Base-by-base conservation (phyloP, 352 stramenopile species). In the Lagenidium sp. region DNA sequence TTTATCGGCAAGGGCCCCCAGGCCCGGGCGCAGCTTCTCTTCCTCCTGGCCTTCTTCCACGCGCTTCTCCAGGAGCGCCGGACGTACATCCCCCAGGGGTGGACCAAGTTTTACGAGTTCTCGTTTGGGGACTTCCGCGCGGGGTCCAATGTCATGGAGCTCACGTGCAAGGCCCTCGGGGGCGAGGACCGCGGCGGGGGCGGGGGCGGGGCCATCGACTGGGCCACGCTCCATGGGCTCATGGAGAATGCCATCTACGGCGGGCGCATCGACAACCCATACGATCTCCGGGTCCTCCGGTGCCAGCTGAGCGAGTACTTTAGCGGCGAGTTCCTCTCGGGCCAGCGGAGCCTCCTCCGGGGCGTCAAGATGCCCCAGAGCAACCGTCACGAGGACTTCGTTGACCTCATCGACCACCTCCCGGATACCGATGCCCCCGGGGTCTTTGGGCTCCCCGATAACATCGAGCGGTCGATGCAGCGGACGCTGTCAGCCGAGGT, bases 31-130 rank as follows among this genome's bases (percentile, higher is more conserved):
- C 81, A 94, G 30, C 36, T 94, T 15, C 63, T 94, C 10, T 97
- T 97, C 41, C 41, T 96, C 35, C 55, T 98, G 37, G 82, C 86
- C 0, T 89, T 85, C 40, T 93, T 98, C 54, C 92, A 98, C 44
- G 84, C 82, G 20, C 41, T 93, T 8, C 49, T 91, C 3, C 80
- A 93, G 25, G 80, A 93, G 37, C 53, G 80, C 19, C 66, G 86
- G n/a, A 97, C 77, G 20, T 98, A 96, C 53, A 94, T 97, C 31
- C 94, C 90, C 4, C 92, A 98, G 56, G 93, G 94, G 18, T 98
- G 93, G 93, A 97, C 89, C 20, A 98, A 97, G 46, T 94, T 95
- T 38, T 98, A 98, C 67, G 93, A 98, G 58, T 98, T 98, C 53
- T 96, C 82, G 12, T 92, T 95, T 34, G 90, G 87, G 1, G 93